These are phyloP conservation scores for Penicillium ucsense DNA, from an alignment of 495 filamentous ascomycete species.

Conservation along the genomic window DNA sequence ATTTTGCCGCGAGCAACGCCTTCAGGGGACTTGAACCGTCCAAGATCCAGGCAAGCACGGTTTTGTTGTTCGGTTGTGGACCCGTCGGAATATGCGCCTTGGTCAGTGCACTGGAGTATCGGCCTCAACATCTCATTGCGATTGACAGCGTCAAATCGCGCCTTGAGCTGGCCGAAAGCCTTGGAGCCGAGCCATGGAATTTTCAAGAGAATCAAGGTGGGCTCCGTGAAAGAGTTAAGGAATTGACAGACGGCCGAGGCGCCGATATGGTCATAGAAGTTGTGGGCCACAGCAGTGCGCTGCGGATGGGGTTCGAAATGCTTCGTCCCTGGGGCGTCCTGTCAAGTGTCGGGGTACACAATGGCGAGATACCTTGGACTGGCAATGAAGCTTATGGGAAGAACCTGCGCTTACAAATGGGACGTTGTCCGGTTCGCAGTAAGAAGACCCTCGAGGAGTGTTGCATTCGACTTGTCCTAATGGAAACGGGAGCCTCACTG, in stretches of 20 bases:
- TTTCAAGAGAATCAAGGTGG: slow-evolving; percentile 56
- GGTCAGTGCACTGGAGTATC: slow-evolving; percentile 61
- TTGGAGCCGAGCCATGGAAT: slow-evolving; percentile 77
- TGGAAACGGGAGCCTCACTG: neutral
- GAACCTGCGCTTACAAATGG: slow-evolving; percentile 83
- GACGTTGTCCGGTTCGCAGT: slow-evolving; percentile 70
- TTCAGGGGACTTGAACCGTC: slow-evolving; percentile 48
- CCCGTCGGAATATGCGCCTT: slow-evolving; percentile 79
- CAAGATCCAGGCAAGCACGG: slow-evolving; percentile 50
- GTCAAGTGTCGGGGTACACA: slow-evolving; percentile 80
- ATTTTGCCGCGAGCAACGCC: slow-evolving; percentile 68
- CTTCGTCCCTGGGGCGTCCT: slow-evolving; percentile 80
- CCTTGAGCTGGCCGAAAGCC: slow-evolving; percentile 54
- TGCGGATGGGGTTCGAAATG: slow-evolving; percentile 72
- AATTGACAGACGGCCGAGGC: slow-evolving; percentile 67
- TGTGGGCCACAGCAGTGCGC: slow-evolving; percentile 67
- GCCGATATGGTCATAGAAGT: slow-evolving; percentile 84
- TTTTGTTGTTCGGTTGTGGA: slow-evolving; percentile 76
- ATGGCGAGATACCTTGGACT: slow-evolving; percentile 79
- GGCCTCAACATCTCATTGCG: slow-evolving; percentile 66
- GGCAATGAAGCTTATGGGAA: slow-evolving; percentile 81
- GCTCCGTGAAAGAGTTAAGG: slow-evolving; percentile 46
- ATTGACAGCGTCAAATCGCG: slow-evolving; percentile 69
- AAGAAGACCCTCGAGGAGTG: neutral
- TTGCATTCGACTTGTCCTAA: neutral